Conservation (phyloP, 208 protist genomes). For the Trypanosoma mega region DNA sequence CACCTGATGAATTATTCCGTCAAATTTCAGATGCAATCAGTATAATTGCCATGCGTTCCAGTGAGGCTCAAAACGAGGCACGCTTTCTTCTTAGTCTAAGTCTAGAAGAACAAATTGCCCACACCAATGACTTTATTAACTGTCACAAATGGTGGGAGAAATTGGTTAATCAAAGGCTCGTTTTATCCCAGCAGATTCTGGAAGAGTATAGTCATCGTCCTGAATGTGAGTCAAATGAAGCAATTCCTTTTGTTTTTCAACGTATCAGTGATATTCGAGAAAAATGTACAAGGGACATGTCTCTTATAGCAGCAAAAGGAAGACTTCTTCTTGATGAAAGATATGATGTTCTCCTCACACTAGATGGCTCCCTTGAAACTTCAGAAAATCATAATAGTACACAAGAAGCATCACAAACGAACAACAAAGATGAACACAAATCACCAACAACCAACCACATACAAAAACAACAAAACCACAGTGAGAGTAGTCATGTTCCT, state of each 20-base stretch:
- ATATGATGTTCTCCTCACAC: slow-evolving; percentile 42
- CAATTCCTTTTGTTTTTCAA: slow-evolving; percentile 7
- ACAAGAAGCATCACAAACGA: background rate
- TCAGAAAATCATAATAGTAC: background rate
- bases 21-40: slow-evolving; percentile 40
- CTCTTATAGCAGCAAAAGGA: slow-evolving; percentile 37
- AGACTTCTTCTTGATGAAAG: slow-evolving; percentile 48
- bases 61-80: slow-evolving; percentile 39
- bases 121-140: slow-evolving; percentile 49
- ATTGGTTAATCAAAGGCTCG: slow-evolving; percentile 41
- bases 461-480: too few species aligned
- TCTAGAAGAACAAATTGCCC: slow-evolving; percentile 65
- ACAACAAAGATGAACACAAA: slow-evolving; percentile 5
- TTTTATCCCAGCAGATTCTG: slow-evolving; percentile 37
- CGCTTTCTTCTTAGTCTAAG: slow-evolving; percentile 54
- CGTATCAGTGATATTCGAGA: slow-evolving; percentile 33
- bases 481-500: too few species aligned
- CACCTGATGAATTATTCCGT: slow-evolving; percentile 32
- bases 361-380: background rate
- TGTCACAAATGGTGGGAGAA: slow-evolving; percentile 66
- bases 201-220: slow-evolving; percentile 18
- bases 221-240: slow-evolving; percentile 4
- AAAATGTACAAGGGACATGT: slow-evolving; percentile 37
- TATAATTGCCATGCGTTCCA: slow-evolving; percentile 26
- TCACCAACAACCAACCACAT: too few species aligned